Evolutionary conservation across 1,284 basidiomycete species (phyloP).

Genomic region (Trichosporon asahii): DNA sequence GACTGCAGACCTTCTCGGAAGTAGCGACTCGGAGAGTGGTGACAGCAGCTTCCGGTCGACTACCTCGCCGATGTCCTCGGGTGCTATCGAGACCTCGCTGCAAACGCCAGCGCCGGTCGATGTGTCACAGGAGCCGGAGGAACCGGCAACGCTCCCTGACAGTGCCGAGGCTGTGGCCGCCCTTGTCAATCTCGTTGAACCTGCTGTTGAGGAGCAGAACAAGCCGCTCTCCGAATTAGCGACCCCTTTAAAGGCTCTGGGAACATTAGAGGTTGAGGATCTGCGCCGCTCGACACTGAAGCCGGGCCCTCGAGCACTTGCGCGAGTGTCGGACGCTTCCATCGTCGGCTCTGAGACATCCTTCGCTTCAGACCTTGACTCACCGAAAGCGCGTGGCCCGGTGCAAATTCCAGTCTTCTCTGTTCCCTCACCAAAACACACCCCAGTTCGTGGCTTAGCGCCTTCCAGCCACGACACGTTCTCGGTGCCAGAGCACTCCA

Average conservation of each 20-base stretch:
- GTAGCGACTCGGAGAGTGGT: background rate
- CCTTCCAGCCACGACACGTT: background rate
- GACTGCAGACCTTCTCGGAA: background rate
- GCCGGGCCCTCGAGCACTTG: background rate
- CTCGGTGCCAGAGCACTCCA: background rate
- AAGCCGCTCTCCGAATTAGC: background rate
- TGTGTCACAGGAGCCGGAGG: background rate
- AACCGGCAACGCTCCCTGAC: background rate
- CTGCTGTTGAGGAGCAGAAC: background rate
- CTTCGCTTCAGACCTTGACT: slow-evolving; percentile 28
- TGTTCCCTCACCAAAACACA: background rate
- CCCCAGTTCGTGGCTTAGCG: slow-evolving; percentile 8
- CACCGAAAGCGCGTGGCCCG: slow-evolving; percentile 37
- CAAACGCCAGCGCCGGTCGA: background rate
- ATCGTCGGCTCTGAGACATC: slow-evolving; percentile 8
- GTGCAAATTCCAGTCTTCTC: slow-evolving; percentile 36
- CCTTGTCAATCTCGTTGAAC: background rate
- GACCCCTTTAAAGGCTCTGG: background rate
- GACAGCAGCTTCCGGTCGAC: background rate
- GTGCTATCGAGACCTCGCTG: background rate
- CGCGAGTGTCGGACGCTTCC: background rate
- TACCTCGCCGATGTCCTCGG: background rate
- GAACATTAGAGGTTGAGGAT: background rate
- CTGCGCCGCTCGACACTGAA: background rate
- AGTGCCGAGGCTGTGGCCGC: background rate